phyloP scores from a whole-genome alignment of 495 filamentous ascomycete genomes.

The Pseudomonodictys pantanalensis region DNA sequence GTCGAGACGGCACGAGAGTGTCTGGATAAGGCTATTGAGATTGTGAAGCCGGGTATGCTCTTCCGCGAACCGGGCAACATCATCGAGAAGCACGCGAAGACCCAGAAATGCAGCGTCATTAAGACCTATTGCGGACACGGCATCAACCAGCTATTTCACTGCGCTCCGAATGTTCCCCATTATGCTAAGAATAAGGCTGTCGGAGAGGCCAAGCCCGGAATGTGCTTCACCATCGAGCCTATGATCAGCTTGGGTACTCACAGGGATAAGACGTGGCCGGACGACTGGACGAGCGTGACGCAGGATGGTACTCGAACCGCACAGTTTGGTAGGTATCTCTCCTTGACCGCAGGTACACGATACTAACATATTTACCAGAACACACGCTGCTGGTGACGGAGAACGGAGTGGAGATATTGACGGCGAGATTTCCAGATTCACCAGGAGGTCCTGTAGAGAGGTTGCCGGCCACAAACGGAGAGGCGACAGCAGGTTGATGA shows the following conservation, averaged over 20 bases:
- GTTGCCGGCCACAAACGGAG: conserved; percentile 43
- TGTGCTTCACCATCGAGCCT: conserved; percentile 48
- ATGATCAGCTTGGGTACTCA: conserved; percentile 46
- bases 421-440: conserved; percentile 73
- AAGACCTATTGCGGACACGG: conserved; percentile 48
- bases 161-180: conserved; percentile 45
- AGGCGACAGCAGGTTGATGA: conserved; percentile 10
- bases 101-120: conserved; percentile 39
- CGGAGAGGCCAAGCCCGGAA: conserved; percentile 44
- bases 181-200: conserved; percentile 50
- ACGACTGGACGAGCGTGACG: conserved; percentile 49
- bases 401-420: conserved; percentile 88
- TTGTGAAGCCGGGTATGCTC: conserved; percentile 46
- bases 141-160: conserved; percentile 46
- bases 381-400: conserved; percentile 94
- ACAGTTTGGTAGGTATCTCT: conserved; percentile 43
- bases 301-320: conserved; percentile 42
- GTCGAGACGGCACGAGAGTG: conserved; percentile 43
- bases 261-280: conserved; percentile 47
- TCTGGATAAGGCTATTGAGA: conserved; percentile 44
- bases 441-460: conserved; percentile 81
- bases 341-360: neutral
- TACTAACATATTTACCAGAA: conserved; percentile 53
- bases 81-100: conserved; percentile 46
- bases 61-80: conserved; percentile 44